phyloP scores from a whole-genome alignment of 2,329 filamentous ascomycete species.

The Botrytis medusae region DNA sequence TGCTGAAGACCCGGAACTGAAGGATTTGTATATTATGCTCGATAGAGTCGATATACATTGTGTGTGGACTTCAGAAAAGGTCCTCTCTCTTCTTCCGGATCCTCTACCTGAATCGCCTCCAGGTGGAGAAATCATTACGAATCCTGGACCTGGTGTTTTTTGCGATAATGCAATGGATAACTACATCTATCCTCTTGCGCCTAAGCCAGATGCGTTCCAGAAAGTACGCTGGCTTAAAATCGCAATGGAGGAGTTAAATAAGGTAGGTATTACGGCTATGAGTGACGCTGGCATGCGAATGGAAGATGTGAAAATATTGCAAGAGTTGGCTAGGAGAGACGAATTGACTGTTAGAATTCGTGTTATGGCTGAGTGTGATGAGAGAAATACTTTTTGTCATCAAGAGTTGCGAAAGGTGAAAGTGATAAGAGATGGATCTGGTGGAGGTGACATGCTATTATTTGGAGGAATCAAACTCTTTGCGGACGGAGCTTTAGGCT shows the following conservation, averaged over 20 bases:
- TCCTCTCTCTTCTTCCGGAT: constrained; percentile 59
- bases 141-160: constrained; percentile 66
- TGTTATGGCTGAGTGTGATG: constrained; percentile 66
- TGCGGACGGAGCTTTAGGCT: constrained; percentile 67
- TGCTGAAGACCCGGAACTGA: constrained; percentile 51
- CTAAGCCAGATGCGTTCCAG: constrained; percentile 52
- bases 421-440: constrained; percentile 27
- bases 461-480: constrained; percentile 69
- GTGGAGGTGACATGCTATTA: constrained; percentile 43
- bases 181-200: constrained; percentile 56
- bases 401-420: constrained; percentile 38
- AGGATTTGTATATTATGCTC: constrained; percentile 63
- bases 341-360: constrained; percentile 65
- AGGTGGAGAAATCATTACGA: constrained; percentile 61
- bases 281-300: constrained; percentile 66
- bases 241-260: constrained; percentile 63
- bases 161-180: constrained; percentile 70
- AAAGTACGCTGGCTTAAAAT: constrained; percentile 56
- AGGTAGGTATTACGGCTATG: constrained; percentile 65
- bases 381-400: constrained; percentile 63
- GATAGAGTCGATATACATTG: constrained; percentile 71
- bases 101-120: constrained; percentile 51
- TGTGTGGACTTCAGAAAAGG: constrained; percentile 64
- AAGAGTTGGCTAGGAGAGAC: constrained; percentile 49
- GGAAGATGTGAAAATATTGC: constrained; percentile 54